Percentiles rank a stretch among this genome's conserved stretches.
These are phyloP conservation scores for Macrophomina phaseolina DNA, from an alignment of 2,329 filamentous ascomycete genomes.

Conservation along the genomic window DNA sequence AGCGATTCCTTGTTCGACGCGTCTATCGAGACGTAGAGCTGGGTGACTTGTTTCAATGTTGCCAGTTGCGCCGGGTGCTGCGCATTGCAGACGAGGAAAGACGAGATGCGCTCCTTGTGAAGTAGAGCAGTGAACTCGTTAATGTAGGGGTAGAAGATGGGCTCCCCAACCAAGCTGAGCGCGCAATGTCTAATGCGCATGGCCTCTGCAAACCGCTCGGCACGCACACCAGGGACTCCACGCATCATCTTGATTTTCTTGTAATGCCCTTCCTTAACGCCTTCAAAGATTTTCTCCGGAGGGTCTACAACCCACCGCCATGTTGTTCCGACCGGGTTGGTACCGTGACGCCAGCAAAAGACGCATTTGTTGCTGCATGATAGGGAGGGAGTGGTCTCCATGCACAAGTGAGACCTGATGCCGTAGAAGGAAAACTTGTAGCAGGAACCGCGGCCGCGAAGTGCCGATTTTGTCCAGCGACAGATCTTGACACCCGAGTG, in stretches of 20 bases:
- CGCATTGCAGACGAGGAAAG: constrained; percentile 95
- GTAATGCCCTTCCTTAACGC: constrained; percentile 91
- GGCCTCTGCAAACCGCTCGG: constrained; percentile 89
- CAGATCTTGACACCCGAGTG: constrained; percentile 98
- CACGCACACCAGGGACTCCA: constrained; percentile 88
- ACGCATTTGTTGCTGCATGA: constrained; percentile 98
- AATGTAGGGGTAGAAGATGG: constrained; percentile 98
- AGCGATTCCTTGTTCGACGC: constrained; percentile 88
- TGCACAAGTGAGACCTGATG: constrained; percentile 94
- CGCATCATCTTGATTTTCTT: constrained; percentile 98
- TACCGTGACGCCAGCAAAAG: constrained; percentile 98
- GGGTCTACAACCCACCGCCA: constrained; percentile 97
- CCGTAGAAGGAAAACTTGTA: constrained; percentile 99
- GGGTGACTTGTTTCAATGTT: constrained; percentile 82
- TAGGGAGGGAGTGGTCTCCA: constrained; percentile 95
- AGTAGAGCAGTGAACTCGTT: constrained; percentile 87
- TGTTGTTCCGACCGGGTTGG: constrained; percentile 93
- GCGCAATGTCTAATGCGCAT: constrained; percentile 95
- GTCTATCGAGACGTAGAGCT: constrained; percentile 96
- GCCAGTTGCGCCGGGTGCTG: constrained; percentile 93
- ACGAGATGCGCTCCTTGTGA: constrained; percentile 85
- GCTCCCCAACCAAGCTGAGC: constrained; percentile 88
- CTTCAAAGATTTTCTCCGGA: constrained; percentile 85
- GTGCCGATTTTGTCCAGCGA: constrained; percentile 96
- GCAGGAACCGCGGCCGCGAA: constrained; percentile 90